A percentile compares a stretch with the other conserved stretches of the same genome.
phyloP scores from a whole-genome alignment of 2,329 filamentous ascomycete species.

The Penicillium sp. region DNA sequence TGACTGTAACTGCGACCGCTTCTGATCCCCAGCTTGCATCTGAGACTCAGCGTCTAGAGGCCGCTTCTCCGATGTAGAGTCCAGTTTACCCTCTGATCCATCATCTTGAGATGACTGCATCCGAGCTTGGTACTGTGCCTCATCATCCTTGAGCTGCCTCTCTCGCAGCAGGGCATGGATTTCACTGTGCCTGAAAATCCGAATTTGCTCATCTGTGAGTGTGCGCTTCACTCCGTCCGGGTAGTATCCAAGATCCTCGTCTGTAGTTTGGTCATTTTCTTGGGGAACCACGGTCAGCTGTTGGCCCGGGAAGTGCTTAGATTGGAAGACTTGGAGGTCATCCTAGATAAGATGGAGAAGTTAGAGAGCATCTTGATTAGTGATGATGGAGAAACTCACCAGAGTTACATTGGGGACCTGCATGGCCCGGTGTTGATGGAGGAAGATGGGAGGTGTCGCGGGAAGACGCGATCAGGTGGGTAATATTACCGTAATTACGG shows the following conservation, averaged over 20 bases:
- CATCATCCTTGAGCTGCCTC: constrained; percentile 35
- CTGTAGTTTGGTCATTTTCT: constrained; percentile 28
- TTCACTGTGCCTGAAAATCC: constrained; percentile 87
- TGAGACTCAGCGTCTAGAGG: background rate
- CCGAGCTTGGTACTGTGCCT: constrained; percentile 22
- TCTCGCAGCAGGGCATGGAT: constrained; percentile 67
- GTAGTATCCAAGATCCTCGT: constrained; percentile 76
- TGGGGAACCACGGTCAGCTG: constrained; percentile 4
- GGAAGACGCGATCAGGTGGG: constrained; percentile 11
- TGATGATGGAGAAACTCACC: constrained; percentile 23
- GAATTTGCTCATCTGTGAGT: constrained; percentile 85
- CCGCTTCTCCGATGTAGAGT: background rate
- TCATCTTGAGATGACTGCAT: background rate
- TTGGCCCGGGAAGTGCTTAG: constrained; percentile 54
- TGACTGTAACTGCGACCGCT: background rate
- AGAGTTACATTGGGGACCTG: constrained; percentile 37
- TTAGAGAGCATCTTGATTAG: background rate
- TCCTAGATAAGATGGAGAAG: constrained; percentile 42
- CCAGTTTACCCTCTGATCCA: background rate
- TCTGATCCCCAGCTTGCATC: background rate
- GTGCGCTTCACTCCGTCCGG: constrained; percentile 82
- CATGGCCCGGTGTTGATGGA: constrained; percentile 11
- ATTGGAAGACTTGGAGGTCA: constrained; percentile 59
- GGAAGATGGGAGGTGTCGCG: constrained; percentile 4
- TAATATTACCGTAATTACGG: constrained; percentile 6